Percentiles rank a stretch among this genome's conserved stretches.
Conservation (phyloP, 306 rosid species). For the Dalbergia cultrata region DNA sequence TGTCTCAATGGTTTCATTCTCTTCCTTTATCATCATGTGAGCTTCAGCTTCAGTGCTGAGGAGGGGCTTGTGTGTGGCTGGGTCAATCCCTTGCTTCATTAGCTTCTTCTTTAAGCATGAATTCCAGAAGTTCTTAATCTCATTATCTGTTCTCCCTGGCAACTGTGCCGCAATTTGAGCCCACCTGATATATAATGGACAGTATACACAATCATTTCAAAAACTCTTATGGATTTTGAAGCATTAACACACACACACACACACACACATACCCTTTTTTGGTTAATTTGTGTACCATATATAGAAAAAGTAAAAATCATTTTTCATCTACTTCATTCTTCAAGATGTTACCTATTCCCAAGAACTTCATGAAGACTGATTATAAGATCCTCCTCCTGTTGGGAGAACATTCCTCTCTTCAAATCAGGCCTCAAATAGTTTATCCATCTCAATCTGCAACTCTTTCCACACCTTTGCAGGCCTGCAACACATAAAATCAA, state of each 20-base stretch:
- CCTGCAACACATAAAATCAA: conserved; percentile 57
- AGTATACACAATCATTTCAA: not conserved
- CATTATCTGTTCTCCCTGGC: conserved; percentile 97
- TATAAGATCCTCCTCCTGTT: conserved; percentile 86
- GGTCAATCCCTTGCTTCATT: conserved; percentile 94
- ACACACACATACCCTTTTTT: not conserved
- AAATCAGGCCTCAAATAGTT: conserved; percentile 95
- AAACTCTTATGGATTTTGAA: not conserved
- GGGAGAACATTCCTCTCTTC: conserved; percentile 92
- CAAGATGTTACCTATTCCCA: conserved; percentile 74
- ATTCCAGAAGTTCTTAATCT: conserved; percentile 95
- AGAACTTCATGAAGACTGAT: conserved; percentile 86
- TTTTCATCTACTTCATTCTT: not conserved
- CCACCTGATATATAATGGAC: conserved; percentile 65
- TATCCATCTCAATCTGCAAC: conserved; percentile 97
- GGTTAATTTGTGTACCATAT: too few relatives aligned
- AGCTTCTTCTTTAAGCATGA: conserved; percentile 92
- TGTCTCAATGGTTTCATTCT: conserved; percentile 50
- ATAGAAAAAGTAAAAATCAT: too few relatives aligned
- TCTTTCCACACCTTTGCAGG: conserved; percentile 93
- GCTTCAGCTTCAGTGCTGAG: conserved; percentile 25
- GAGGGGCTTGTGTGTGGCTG: conserved; percentile 83
- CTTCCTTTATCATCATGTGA: conserved; percentile 53
- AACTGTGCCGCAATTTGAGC: conserved; percentile 93
- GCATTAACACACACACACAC: not conserved